phyloP scores from a whole-genome alignment of 129 eudicot genomes.

The Flaveria robusta region DNA sequence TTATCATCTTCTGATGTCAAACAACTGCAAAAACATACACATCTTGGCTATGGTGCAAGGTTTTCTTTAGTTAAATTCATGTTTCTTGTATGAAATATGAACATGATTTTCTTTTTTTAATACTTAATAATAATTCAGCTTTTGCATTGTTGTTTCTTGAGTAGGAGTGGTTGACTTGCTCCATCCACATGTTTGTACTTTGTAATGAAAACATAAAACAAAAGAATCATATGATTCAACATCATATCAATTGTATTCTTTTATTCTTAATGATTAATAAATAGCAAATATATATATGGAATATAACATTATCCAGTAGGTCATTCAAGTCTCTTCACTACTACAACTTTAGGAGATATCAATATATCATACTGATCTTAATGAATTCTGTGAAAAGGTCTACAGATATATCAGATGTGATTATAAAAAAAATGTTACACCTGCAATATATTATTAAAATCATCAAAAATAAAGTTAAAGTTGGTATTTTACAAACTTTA shows the following conservation, averaged over 20 bases:
- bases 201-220: neutral
- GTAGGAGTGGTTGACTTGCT: neutral
- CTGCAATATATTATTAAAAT: no score
- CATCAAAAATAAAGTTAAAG: no score
- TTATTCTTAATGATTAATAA: neutral
- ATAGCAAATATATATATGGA: neutral
- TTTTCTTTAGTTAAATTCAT: constrained; percentile 1
- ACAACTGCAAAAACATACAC: neutral
- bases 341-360: neutral
- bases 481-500: no score
- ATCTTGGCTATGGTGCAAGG: constrained; percentile 1
- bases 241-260: neutral
- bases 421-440: no score
- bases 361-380: no score
- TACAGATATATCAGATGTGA: no score
- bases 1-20: constrained; percentile 20
- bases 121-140: neutral
- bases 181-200: neutral
- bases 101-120: neutral
- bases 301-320: neutral
- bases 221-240: neutral
- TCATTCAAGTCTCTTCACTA: no score
- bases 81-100: neutral
- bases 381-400: no score
- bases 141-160: neutral